phyloP scores from a whole-genome alignment of 1,284 basidiomycete species.

The Waitea zeae region DNA sequence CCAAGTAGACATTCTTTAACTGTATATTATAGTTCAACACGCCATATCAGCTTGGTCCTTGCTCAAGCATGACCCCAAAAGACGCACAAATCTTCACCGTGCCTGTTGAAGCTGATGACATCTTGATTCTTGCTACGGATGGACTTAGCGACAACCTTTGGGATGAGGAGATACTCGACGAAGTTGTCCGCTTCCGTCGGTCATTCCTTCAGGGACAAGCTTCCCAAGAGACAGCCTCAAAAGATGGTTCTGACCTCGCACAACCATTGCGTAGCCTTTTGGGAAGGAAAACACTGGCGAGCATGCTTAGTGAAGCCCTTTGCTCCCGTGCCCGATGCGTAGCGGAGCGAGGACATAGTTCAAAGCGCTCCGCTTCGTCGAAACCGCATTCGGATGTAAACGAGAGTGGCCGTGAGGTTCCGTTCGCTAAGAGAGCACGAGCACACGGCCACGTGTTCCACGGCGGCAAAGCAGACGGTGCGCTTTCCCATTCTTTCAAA shows the following conservation, averaged over 20 bases:
- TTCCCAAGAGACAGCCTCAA: not conserved
- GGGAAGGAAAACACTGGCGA: constrained; percentile 36
- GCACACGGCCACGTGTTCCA: constrained; percentile 42
- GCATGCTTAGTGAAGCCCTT: constrained; percentile 52
- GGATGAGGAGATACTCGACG: constrained; percentile 88
- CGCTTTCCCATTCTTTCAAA: constrained; percentile 5
- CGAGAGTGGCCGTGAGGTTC: constrained; percentile 29
- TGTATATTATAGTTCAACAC: constrained; percentile 59
- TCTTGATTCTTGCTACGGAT: constrained; percentile 81
- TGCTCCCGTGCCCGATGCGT: constrained; percentile 51
- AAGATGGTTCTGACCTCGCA: not conserved
- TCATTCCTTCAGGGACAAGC: constrained; percentile 16
- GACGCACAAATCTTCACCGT: constrained; percentile 65
- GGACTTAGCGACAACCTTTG: constrained; percentile 91
- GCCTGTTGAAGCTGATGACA: constrained; percentile 72
- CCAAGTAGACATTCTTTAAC: constrained; percentile 7
- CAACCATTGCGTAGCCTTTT: constrained; percentile 17
- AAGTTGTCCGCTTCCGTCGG: constrained; percentile 64
- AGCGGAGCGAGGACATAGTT: too few relatives aligned
- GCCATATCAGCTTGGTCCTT: constrained; percentile 76
- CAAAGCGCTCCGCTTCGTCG: too few relatives aligned
- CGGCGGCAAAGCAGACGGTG: constrained; percentile 70
- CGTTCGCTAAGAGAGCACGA: constrained; percentile 49
- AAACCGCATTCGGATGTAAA: constrained; percentile 8
- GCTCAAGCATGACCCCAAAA: constrained; percentile 47